phyloP scores from a whole-genome alignment of 1,284 basidiomycete genomes.

The Sporisorium graminicola region DNA sequence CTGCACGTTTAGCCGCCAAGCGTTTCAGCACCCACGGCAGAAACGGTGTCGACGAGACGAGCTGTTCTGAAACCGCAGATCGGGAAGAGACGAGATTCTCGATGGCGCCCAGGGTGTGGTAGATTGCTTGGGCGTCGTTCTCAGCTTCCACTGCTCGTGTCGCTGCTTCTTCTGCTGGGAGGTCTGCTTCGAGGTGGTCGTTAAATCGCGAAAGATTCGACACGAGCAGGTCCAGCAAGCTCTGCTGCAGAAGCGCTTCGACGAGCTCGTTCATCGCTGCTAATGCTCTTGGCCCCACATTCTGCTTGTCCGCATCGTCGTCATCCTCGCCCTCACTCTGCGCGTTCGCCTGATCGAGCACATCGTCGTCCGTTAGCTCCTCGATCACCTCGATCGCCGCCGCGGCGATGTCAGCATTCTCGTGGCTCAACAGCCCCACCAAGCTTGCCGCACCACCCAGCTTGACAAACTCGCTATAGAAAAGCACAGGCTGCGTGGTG shows the following conservation, averaged over 20 bases:
- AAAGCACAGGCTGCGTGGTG: constrained; percentile 84
- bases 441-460: constrained; percentile 80
- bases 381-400: constrained; percentile 74
- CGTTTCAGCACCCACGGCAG: constrained; percentile 82
- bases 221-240: constrained; percentile 87
- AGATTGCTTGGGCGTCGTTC: constrained; percentile 59
- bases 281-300: constrained; percentile 27
- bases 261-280: constrained; percentile 39
- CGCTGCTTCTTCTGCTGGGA: constrained; percentile 21
- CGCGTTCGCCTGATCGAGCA: constrained; percentile 78
- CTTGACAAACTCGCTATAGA: constrained; percentile 89
- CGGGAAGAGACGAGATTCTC: constrained; percentile 92
- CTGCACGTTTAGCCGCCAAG: constrained; percentile 69
- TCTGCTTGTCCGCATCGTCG: constrained; percentile 71
- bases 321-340: constrained; percentile 70
- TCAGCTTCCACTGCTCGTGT: constrained; percentile 37
- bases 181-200: constrained; percentile 28
- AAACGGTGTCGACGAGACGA: constrained; percentile 81
- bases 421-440: constrained; percentile 79
- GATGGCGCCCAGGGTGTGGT: constrained; percentile 77
- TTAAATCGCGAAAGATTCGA: constrained; percentile 78
- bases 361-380: constrained; percentile 96
- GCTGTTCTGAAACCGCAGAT: constrained; percentile 76
- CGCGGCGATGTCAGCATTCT: constrained; percentile 65
- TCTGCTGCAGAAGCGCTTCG: constrained; percentile 76